Evolutionary conservation across 805 yeast species (phyloP), one percentile per base, ranked within the genome.

Genomic region (Pichia cephalocereana): DNA sequence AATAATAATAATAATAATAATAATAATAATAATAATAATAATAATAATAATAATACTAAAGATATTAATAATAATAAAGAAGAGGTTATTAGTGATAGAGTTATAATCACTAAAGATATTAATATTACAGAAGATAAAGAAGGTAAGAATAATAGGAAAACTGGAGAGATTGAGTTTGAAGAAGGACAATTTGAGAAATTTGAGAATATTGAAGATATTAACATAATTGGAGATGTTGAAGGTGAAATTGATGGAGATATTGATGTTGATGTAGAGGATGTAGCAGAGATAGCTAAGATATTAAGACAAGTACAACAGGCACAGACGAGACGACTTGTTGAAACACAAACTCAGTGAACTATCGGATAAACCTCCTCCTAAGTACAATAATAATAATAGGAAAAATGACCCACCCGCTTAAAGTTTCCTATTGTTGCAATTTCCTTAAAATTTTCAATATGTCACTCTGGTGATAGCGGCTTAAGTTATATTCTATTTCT

Each of bases 231-330:
- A 2, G 47, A 37, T 26, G 47, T 41, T 7, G 44, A 32, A 14
- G 47, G 17, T 11, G 43, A 28, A 9, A 41, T 19, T 8, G 50
- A 23, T 23, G 50, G 30, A 6, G 46, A 46, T 30, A 54, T 43
- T 2, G 46, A 49, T 10, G 37, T 44, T 19, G 47, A 44, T 14
- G 52, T 44, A 7, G 54, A 43, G 17, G 55, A 51, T 23, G 55
- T 46, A 19, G 55, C 50, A 8, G 54, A 51, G 38, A 52, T 52
- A 7, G 54, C 55, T 26, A 47, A 47, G 38, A 41, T 52, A n/a
- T 31, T 52, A 4, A 46, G 48, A 32, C 55, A 52, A 23, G 54
- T 49, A 8, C 52, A 52, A 27, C 54, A 52, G 40, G 47, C 50
- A 8, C 47, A 44, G 38, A 44, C 40, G 14, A 19, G 45, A 2